These are phyloP conservation scores for Vitellaria paradoxa DNA, from an alignment of 179 eudicot genomes.

Conservation along the genomic window DNA sequence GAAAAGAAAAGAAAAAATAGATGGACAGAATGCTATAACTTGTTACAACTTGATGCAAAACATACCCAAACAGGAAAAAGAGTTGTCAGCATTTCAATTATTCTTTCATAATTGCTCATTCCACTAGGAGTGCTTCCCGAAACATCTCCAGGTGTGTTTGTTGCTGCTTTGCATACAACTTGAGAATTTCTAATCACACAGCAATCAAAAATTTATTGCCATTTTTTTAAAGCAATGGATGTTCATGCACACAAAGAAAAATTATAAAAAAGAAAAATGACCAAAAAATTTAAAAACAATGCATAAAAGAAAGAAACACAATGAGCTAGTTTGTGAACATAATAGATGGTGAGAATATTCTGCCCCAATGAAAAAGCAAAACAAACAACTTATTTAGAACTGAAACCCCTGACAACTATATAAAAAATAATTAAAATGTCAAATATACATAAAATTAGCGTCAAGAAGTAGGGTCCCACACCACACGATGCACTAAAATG, in stretches of 20 bases:
- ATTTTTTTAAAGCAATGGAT: not conserved
- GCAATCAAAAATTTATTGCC: constrained; percentile 6
- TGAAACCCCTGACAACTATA: not conserved
- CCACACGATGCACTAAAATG: no score
- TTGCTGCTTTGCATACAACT: constrained; percentile 73
- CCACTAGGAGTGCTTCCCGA: constrained; percentile 45
- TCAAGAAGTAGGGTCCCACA: not conserved
- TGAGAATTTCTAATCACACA: constrained; percentile 41
- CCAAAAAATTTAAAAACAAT: not conserved
- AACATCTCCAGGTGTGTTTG: constrained; percentile 77
- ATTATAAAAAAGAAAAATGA: not conserved
- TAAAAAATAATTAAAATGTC: not conserved
- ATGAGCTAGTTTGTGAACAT: not conserved
- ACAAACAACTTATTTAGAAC: not conserved
- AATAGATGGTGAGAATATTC: not conserved
- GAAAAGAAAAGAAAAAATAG: no score
- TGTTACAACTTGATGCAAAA: constrained; percentile 6
- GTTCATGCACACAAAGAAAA: not conserved
- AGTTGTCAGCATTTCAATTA: constrained; percentile 89
- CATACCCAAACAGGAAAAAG: constrained; percentile 98
- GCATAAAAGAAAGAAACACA: not conserved
- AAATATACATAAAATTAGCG: not conserved
- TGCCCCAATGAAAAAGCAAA: not conserved
- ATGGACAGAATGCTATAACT: not conserved
- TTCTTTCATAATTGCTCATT: constrained; percentile 74